These are phyloP conservation scores for Cotoneaster glaucophyllus DNA, from an alignment of 306 rosid species.

Conservation along the genomic window DNA sequence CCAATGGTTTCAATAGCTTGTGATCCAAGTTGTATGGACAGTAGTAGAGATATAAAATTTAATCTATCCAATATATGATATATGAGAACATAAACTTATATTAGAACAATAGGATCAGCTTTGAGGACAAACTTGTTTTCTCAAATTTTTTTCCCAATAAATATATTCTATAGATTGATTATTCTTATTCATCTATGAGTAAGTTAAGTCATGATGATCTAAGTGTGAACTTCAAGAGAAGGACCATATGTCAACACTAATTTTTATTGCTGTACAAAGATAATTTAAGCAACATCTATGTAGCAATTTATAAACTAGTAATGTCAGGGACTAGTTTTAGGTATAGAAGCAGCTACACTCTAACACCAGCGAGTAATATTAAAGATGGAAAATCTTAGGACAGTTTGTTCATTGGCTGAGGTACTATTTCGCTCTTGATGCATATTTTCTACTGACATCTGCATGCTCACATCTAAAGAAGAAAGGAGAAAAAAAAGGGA, in stretches of 20 bases:
- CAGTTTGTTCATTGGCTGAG: neutral
- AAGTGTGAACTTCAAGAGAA: neutral
- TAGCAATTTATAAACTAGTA: neutral
- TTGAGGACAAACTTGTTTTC: neutral
- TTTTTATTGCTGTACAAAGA: neutral
- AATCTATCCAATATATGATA: neutral
- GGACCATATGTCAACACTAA: neutral
- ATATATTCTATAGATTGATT: neutral
- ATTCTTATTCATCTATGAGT: neutral
- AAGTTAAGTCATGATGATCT: neutral
- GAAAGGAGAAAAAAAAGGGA: neutral
- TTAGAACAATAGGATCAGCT: neutral
- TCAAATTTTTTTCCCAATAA: neutral
- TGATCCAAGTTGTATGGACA: neutral
- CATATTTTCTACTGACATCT: neutral
- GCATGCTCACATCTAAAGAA: neutral
- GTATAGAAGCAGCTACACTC: neutral
- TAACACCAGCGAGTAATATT: neutral
- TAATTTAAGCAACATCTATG: neutral
- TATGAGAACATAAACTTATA: neutral
- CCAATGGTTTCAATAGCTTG: neutral
- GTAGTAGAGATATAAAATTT: neutral
- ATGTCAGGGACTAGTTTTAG: neutral
- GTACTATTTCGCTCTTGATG: neutral
- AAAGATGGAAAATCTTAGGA: neutral